Conservation (phyloP, 352 stramenopile species). For the Phytopythium kandeliae region DNA sequence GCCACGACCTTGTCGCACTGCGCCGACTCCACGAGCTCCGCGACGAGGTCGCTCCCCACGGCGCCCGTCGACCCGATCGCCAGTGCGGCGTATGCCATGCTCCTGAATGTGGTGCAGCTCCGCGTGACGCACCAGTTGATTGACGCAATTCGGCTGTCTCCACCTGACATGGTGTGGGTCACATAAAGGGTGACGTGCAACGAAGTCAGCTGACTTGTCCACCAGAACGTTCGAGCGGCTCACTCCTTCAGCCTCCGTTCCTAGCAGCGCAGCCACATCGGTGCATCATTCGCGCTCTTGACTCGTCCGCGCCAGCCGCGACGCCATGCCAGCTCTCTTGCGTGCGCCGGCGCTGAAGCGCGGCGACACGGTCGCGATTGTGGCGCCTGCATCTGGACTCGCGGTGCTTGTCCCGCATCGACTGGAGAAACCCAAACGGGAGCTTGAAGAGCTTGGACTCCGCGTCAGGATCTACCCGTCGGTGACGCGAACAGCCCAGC, state of each 20-base stretch:
- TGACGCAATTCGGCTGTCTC: no score
- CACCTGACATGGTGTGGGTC: no score
- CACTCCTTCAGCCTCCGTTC: no score
- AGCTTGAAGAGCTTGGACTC: conserved; percentile 32
- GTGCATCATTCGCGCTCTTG: no score
- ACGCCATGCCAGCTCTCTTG: conserved; percentile 6
- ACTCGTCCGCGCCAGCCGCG: not conserved
- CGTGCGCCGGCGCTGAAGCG: conserved; percentile 19
- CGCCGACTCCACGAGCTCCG: conserved; percentile 46
- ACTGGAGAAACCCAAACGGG: conserved; percentile 24
- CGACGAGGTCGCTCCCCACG: conserved; percentile 58
- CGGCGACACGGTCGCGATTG: conserved; percentile 46
- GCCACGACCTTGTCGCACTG: conserved; percentile 57
- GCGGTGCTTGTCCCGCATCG: conserved; percentile 36
- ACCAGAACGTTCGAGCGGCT: conserved; percentile 3
- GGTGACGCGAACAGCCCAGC: conserved; percentile 20
- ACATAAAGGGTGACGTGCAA: no score
- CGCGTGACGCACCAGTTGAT: no score
- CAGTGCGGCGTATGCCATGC: conserved; percentile 37
- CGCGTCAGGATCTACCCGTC: conserved; percentile 43
- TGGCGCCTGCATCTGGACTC: conserved; percentile 39
- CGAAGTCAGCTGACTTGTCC: no score
- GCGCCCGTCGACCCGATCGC: conserved; percentile 58
- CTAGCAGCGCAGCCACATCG: no score
- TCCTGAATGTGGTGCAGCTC: no score